Evolutionary conservation across 1,139 yeast genomes (phyloP).

Genomic region (Meyerozyma carpophila): DNA sequence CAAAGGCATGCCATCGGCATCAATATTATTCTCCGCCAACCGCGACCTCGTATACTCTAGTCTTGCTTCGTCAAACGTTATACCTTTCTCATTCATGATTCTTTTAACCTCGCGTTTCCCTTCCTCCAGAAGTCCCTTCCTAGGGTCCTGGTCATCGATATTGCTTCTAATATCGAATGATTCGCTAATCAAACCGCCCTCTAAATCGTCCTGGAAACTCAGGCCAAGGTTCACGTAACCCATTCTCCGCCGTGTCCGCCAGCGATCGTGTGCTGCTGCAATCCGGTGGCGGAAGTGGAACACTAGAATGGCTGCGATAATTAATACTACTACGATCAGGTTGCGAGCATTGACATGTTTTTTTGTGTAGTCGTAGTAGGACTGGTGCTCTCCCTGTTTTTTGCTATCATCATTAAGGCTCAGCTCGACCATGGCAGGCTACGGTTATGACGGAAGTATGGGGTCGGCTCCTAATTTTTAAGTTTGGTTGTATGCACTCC

Average conservation of each 20-base stretch:
- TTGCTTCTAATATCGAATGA: slow-evolving; percentile 49
- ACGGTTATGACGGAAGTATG: not conserved
- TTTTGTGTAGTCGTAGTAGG: slow-evolving; percentile 1
- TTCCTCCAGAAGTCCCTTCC: slow-evolving; percentile 55
- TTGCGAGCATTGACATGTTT: slow-evolving; percentile 3
- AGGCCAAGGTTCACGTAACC: slow-evolving; percentile 13
- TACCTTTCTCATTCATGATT: slow-evolving; percentile 46
- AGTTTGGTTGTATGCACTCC: not conserved
- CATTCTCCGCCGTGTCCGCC: slow-evolving; percentile 19
- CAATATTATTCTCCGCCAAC: slow-evolving; percentile 51
- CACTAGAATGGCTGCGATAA: slow-evolving; percentile 6
- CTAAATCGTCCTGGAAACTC: slow-evolving; percentile 56
- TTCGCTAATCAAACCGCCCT: slow-evolving; percentile 59
- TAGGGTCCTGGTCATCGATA: slow-evolving; percentile 46
- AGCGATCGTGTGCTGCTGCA: slow-evolving; percentile 13
- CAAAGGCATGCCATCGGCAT: slow-evolving; percentile 32
- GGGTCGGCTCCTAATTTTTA: not conserved
- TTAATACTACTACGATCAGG: slow-evolving; percentile 1
- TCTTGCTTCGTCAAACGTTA: slow-evolving; percentile 71
- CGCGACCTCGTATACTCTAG: slow-evolving; percentile 41
- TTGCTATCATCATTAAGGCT: not conserved
- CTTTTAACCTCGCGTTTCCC: slow-evolving; percentile 48
- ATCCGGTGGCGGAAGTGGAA: slow-evolving; percentile 12
- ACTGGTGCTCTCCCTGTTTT: not conserved
- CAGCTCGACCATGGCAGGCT: not conserved